Evolutionary conservation across 352 stramenopile genomes (phyloP).

Genomic region (Phytophthora europaea): DNA sequence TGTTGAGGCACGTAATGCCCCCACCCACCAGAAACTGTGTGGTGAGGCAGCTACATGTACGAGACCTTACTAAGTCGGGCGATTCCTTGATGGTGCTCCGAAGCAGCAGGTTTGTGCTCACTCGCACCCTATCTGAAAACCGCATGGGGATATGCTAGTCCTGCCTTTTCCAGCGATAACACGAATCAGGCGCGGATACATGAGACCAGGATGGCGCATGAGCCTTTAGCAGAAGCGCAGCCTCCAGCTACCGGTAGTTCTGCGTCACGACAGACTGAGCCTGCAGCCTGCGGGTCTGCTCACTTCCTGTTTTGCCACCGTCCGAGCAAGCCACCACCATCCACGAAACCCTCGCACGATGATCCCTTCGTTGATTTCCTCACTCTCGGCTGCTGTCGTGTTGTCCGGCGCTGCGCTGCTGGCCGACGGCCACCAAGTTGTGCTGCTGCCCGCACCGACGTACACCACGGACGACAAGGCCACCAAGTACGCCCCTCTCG

Average conservation of each 20-base stretch:
- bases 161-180: conserved; percentile 32
- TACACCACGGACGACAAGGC: conserved; percentile 46
- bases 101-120: conserved; percentile 32
- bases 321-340: conserved; percentile 14
- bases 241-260: background rate
- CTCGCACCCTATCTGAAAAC: conserved; percentile 32
- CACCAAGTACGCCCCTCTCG: conserved; percentile 53
- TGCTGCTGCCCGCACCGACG: conserved; percentile 49
- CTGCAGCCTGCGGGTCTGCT: background rate
- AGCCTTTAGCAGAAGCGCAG: conserved; percentile 22
- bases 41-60: background rate
- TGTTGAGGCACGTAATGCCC: conserved; percentile 9
- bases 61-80: background rate
- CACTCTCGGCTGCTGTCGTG: conserved; percentile 29
- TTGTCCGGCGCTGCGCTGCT: conserved; percentile 35
- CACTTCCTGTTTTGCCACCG: conserved; percentile 30
- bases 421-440: conserved; percentile 43
- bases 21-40: background rate
- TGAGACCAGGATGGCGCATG: conserved; percentile 11
- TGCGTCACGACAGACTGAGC: conserved; percentile 7
- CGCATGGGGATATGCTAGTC: conserved; percentile 24
- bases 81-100: background rate
- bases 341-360: conserved; percentile 3
- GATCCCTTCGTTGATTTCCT: conserved; percentile 26
- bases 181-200: background rate